phyloP scores from a whole-genome alignment of 1,284 basidiomycete species.

The Trichosporon sp. region DNA sequence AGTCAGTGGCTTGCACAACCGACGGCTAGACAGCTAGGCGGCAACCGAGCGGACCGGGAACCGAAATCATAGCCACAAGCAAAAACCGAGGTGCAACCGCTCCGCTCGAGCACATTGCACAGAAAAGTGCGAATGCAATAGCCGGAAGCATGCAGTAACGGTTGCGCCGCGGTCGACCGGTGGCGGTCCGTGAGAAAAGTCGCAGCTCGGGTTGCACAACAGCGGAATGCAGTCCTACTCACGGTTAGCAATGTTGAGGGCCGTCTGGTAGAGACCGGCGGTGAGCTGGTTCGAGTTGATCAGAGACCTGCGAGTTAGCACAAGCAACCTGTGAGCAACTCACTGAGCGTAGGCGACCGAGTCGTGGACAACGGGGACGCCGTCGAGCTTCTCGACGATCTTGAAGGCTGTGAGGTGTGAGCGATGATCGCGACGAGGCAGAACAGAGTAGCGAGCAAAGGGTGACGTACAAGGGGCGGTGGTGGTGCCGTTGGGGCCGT shows the following conservation, averaged over 20 bases:
- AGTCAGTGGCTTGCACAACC: neutral
- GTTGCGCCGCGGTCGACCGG: neutral
- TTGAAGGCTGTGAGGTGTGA: constrained; percentile 35
- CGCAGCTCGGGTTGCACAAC: neutral
- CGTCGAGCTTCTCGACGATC: constrained; percentile 43
- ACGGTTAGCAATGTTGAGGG: constrained; percentile 39
- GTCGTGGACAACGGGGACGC: constrained; percentile 46
- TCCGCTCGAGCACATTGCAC: too few species aligned
- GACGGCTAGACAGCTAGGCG: neutral
- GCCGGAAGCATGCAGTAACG: neutral
- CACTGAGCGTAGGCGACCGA: constrained; percentile 44
- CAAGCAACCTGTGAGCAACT: constrained; percentile 13
- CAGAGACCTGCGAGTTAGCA: constrained; percentile 23
- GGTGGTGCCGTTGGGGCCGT: constrained; percentile 10
- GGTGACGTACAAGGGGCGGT: constrained; percentile 7
- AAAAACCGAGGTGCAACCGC: too few species aligned
- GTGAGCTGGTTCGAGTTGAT: constrained; percentile 42
- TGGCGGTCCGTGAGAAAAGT: neutral
- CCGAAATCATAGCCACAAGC: neutral
- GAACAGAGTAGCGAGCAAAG: too few species aligned
- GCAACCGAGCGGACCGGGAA: neutral
- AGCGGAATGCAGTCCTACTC: constrained; percentile 16
- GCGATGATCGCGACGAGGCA: neutral
- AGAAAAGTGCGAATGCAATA: neutral
- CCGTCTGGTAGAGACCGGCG: constrained; percentile 40